phyloP scores from a whole-genome alignment of 805 yeast species.

The Zygoascus ofunaensis region DNA sequence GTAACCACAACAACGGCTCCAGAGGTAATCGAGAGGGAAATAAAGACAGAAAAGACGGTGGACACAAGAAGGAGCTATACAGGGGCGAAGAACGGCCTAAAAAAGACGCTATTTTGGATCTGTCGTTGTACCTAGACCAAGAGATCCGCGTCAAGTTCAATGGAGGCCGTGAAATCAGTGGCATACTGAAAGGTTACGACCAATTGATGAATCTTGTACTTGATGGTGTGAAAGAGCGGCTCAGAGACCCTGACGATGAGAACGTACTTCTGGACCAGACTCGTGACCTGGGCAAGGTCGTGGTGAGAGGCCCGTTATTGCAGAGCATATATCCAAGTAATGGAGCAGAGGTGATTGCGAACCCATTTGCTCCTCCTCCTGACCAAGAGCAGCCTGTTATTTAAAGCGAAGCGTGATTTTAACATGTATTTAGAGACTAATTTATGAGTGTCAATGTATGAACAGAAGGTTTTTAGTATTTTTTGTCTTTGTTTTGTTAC shows the following conservation, averaged over 20 bases:
- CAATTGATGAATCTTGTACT: slow-evolving; percentile 82
- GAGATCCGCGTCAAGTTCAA: slow-evolving; percentile 66
- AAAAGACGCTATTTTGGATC: slow-evolving; percentile 80
- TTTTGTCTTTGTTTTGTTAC: too few relatives aligned
- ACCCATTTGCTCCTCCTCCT: slow-evolving; percentile 42
- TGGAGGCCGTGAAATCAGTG: slow-evolving; percentile 80
- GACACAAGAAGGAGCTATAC: slow-evolving; percentile 13
- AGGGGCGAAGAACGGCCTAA: slow-evolving; percentile 43
- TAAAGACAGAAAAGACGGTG: slow-evolving; percentile 11
- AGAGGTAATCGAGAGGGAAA: slow-evolving; percentile 12
- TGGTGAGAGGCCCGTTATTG: slow-evolving; percentile 76
- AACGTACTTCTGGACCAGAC: slow-evolving; percentile 45
- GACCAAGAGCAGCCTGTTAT: neutral
- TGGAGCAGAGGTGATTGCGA: slow-evolving; percentile 60
- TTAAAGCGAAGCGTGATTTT: too few relatives aligned
- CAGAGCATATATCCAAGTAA: slow-evolving; percentile 61
- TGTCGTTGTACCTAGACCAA: slow-evolving; percentile 67
- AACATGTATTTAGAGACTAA: too few relatives aligned
- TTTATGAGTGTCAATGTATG: too few relatives aligned
- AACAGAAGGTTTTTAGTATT: too few relatives aligned
- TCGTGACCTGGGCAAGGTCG: slow-evolving; percentile 66
- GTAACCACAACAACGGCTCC: neutral
- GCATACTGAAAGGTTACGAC: slow-evolving; percentile 82
- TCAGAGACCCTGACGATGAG: slow-evolving; percentile 61
- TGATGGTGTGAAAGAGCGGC: slow-evolving; percentile 53